Conservation (phyloP, 2,329 filamentous ascomycete species). For the Coniochaeta sp. region DNA sequence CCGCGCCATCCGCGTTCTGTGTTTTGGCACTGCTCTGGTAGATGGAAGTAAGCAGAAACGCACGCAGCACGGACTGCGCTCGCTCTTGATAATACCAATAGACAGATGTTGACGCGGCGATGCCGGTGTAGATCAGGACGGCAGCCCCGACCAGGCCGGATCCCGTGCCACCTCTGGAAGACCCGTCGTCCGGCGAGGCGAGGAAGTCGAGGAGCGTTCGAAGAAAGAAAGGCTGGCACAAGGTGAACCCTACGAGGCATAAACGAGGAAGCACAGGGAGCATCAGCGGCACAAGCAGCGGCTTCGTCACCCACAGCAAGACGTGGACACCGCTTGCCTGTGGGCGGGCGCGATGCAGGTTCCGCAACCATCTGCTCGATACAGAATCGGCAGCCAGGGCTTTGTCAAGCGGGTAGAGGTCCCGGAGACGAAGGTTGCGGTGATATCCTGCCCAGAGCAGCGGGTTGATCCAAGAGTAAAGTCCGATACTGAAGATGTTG, state of each 20-base stretch:
- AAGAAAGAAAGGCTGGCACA: conserved; percentile 12
- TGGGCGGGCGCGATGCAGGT: background rate
- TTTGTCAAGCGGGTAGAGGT: conserved; percentile 12
- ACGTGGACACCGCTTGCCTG: background rate
- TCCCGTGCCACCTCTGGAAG: background rate
- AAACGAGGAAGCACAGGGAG: conserved; percentile 10
- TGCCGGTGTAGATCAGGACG: conserved; percentile 2
- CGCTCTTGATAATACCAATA: conserved; percentile 6
- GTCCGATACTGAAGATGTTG: conserved; percentile 21
- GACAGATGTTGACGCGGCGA: background rate
- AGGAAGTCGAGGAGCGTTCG: conserved; percentile 9
- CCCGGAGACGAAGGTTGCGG: conserved; percentile 5
- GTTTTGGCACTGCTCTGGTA: background rate
- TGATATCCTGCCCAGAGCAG: conserved; percentile 18
- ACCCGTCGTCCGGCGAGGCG: background rate
- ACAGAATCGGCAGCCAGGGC: conserved; percentile 8
- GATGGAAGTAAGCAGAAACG: background rate
- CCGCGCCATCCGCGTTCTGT: background rate
- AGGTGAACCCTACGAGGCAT: conserved; percentile 9
- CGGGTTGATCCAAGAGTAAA: conserved; percentile 26
- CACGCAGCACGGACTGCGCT: background rate
- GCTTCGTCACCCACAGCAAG: background rate
- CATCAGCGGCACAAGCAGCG: background rate
- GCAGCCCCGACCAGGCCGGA: background rate
- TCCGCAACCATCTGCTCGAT: background rate